Evolutionary conservation across 805 yeast species (phyloP).

Genomic region (Candida insectorum): DNA sequence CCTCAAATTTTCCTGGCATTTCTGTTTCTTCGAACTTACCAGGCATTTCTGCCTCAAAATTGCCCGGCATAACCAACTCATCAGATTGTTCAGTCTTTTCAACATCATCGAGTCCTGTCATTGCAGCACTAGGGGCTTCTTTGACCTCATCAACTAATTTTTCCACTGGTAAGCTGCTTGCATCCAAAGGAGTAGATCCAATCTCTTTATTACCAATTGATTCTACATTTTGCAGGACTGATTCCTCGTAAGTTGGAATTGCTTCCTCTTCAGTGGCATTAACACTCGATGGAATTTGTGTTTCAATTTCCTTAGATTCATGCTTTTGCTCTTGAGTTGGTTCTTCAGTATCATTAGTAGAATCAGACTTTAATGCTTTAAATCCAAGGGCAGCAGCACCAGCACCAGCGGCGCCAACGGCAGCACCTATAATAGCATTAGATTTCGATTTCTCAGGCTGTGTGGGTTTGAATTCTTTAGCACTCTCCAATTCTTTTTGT

Average conservation of each 20-base stretch:
- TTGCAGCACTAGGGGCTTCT: conserved; percentile 22
- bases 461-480: conserved; percentile 15
- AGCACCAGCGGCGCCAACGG: conserved; percentile 17
- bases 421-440: conserved; percentile 13
- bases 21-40: no score
- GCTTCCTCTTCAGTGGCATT: not conserved
- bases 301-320: not conserved
- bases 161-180: conserved; percentile 6
- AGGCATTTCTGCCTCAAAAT: conserved; percentile 11
- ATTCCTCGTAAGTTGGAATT: not conserved
- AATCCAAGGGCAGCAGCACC: conserved; percentile 15
- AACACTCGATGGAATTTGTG: not conserved
- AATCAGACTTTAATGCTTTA: not conserved
- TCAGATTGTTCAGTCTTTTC: conserved; percentile 7
- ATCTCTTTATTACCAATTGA: not conserved
- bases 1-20: conserved; percentile 22
- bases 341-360: not conserved
- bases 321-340: not conserved
- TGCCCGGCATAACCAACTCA: not conserved
- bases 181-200: not conserved
- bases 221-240: not conserved
- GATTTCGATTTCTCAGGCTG: conserved; percentile 2
- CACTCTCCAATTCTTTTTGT: conserved; percentile 8
- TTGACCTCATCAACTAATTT: conserved; percentile 25
- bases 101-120: conserved; percentile 24